Percentiles rank a stretch among this genome's conserved stretches.
Conservation (phyloP, 306 rosid species). For the Vachellia pachyceras region DNA sequence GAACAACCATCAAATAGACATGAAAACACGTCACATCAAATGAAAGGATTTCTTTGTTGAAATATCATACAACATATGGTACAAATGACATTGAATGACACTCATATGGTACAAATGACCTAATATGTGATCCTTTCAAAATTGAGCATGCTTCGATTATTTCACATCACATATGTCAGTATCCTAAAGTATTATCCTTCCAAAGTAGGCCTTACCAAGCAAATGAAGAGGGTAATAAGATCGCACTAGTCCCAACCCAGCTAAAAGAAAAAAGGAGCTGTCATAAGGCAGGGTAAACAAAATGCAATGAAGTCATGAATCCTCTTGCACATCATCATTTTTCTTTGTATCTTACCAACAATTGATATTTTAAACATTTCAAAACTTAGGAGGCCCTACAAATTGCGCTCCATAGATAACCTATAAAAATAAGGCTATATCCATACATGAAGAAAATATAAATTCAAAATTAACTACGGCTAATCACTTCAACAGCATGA, state of each 20-base stretch:
- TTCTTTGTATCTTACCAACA: neutral
- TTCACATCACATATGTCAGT: too few species aligned
- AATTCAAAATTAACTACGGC: neutral
- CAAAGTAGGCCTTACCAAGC: neutral
- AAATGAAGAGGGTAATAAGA: neutral
- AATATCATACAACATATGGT: too few species aligned
- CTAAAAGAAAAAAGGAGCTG: neutral
- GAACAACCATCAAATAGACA: too few species aligned
- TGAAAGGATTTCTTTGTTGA: too few species aligned
- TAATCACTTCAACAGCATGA: neutral
- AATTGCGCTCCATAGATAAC: slow-evolving; percentile 16
- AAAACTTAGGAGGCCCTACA: slow-evolving; percentile 9
- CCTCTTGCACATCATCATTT: neutral
- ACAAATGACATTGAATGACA: too few species aligned
- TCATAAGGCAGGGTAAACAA: neutral
- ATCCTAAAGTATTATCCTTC: too few species aligned
- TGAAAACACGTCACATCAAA: too few species aligned
- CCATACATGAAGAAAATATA: neutral
- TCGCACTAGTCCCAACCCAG: neutral
- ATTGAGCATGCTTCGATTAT: too few species aligned
- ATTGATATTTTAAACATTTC: slow-evolving; percentile 4
- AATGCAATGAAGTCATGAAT: neutral
- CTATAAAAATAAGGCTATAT: neutral
- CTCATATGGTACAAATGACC: too few species aligned
- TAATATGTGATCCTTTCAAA: too few species aligned